Conservation (phyloP, 2,329 filamentous ascomycete genomes). For the Lomentospora prolificans region DNA sequence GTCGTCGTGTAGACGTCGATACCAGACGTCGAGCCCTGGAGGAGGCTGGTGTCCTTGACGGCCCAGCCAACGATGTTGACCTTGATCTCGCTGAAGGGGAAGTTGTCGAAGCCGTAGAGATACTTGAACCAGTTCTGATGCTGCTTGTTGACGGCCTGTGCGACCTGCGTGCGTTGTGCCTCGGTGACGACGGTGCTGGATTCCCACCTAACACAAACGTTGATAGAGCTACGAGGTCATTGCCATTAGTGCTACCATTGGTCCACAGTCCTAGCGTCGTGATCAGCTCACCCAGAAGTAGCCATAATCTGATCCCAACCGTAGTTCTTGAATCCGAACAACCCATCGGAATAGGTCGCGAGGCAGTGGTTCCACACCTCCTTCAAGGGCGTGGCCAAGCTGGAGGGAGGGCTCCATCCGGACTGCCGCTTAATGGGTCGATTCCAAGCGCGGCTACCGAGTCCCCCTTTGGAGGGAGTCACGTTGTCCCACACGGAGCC, state of each 20-base stretch:
- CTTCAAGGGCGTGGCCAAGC: constrained; percentile 17
- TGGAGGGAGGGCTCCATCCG: constrained; percentile 20
- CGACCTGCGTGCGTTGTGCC: constrained; percentile 26
- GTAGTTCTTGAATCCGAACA: constrained; percentile 21
- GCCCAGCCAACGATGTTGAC: constrained; percentile 33
- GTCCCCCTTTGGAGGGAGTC: constrained; percentile 12
- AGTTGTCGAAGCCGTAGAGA: constrained; percentile 32
- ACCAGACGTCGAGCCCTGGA: constrained; percentile 26
- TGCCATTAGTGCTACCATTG: not conserved
- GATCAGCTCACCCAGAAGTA: constrained; percentile 17
- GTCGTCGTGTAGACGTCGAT: constrained; percentile 31
- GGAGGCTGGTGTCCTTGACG: constrained; percentile 24
- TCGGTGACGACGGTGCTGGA: constrained; percentile 24
- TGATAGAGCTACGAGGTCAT: constrained; percentile 15
- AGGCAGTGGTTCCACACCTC: constrained; percentile 22
- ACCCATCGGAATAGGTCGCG: constrained; percentile 17
- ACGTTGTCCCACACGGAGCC: constrained; percentile 19
- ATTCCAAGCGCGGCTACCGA: constrained; percentile 12
- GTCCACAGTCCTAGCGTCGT: not conserved
- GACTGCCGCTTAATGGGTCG: constrained; percentile 18
- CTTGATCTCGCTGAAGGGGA: constrained; percentile 29
- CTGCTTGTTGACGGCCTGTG: constrained; percentile 22
- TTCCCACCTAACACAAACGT: constrained; percentile 36
- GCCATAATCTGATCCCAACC: constrained; percentile 24
- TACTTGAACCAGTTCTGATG: constrained; percentile 32